These are phyloP conservation scores for Coniella vitis DNA, from an alignment of 2,329 filamentous ascomycete genomes.

Conservation along the genomic window DNA sequence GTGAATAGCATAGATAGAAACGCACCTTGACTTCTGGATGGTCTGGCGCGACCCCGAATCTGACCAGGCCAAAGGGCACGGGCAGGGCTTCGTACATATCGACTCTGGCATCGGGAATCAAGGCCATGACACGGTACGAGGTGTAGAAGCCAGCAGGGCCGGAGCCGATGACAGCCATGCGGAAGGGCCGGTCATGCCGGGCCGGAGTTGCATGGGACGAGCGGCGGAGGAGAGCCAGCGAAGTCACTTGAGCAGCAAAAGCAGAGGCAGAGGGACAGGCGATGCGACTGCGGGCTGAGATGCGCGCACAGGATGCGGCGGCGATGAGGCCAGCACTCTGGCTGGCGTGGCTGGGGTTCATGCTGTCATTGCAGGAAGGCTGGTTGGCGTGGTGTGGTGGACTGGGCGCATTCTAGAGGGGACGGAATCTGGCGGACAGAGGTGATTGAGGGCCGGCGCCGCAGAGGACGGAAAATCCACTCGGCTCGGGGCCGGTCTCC, in stretches of 20 bases:
- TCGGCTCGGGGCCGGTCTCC: not conserved
- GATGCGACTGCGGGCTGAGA: not conserved
- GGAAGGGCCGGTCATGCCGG: conserved; percentile 48
- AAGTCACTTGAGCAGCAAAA: not conserved
- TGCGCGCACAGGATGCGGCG: not conserved
- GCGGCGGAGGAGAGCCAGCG: not conserved
- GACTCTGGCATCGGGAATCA: conserved; percentile 62
- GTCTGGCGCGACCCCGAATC: conserved; percentile 95
- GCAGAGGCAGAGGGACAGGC: not conserved
- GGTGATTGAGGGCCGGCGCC: not conserved
- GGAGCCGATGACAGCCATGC: conserved; percentile 84
- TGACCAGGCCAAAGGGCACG: conserved; percentile 84
- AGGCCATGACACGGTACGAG: conserved; percentile 75
- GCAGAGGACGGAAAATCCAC: not conserved
- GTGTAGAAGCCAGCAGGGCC: conserved; percentile 96
- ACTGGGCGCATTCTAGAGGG: too few relatives aligned
- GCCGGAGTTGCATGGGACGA: conserved; percentile 10
- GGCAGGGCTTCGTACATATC: conserved; percentile 97
- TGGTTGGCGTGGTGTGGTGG: not conserved
- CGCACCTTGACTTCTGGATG: conserved; percentile 94
- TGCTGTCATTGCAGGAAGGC: conserved; percentile 4
- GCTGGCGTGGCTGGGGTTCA: conserved; percentile 6
- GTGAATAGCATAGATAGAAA: not conserved
- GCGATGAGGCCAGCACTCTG: not conserved
- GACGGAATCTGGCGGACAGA: too few relatives aligned